Conservation (phyloP, 345 rosid genomes). For the Triadica sebifera region DNA sequence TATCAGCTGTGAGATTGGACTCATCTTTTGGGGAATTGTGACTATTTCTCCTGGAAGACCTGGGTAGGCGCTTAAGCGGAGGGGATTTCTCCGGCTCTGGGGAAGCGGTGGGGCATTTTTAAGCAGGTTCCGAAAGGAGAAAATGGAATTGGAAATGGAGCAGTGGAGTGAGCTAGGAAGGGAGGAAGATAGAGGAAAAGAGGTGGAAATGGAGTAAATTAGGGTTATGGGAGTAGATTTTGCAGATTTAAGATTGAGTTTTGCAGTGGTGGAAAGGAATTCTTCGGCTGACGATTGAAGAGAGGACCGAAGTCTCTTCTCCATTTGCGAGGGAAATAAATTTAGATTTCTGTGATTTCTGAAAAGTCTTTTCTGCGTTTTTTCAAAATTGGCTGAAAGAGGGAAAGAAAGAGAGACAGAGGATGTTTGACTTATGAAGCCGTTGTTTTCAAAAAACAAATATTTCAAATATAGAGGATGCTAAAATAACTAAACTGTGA, state of each 20-base stretch:
- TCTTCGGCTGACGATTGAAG: conserved; percentile 70
- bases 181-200: conserved; percentile 49
- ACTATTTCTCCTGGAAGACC: conserved; percentile 27
- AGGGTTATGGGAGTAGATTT: conserved; percentile 65
- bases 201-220: conserved; percentile 46
- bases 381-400: background rate
- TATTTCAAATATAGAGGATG: background rate
- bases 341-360: background rate
- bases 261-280: conserved; percentile 53
- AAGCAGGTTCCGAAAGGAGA: conserved; percentile 31
- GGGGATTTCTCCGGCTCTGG: conserved; percentile 38
- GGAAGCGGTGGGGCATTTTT: conserved; percentile 15
- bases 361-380: background rate
- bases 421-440: background rate
- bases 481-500: background rate
- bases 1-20: background rate
- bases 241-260: conserved; percentile 49
- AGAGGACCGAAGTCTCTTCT: conserved; percentile 69
- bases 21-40: background rate
- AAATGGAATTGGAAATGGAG: conserved; percentile 40
- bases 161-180: conserved; percentile 56
- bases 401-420: background rate
- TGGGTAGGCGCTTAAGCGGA: conserved; percentile 47
- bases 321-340: conserved; percentile 37
- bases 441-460: background rate